Evolutionary conservation across 768 basidiomycete genomes (phyloP).

Genomic region (Suillus weaverae): DNA sequence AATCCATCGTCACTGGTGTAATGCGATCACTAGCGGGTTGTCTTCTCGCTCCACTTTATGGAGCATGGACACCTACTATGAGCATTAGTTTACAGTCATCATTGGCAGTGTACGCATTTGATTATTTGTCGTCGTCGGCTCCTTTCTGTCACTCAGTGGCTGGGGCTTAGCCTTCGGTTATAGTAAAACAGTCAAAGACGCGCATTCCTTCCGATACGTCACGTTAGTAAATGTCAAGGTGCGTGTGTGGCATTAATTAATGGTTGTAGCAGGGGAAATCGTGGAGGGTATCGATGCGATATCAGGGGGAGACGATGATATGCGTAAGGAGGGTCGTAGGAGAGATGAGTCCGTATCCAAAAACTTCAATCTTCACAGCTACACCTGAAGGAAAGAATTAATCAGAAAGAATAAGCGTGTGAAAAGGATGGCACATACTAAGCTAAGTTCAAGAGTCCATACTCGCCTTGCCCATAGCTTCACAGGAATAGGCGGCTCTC

Average conservation of each 20-base stretch:
- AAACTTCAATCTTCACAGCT: neutral
- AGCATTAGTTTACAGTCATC: neutral
- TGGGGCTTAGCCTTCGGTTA: neutral
- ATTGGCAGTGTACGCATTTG: neutral
- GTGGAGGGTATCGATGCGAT: constrained; percentile 9
- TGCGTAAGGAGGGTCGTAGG: neutral
- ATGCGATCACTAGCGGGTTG: neutral
- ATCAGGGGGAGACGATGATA: constrained; percentile 3
- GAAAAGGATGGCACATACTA: constrained; percentile 51
- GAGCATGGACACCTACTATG: neutral
- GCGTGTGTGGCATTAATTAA: constrained; percentile 10
- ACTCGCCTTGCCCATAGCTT: constrained; percentile 98
- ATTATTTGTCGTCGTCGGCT: neutral
- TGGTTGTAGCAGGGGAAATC: constrained; percentile 5
- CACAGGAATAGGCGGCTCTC: constrained; percentile 53
- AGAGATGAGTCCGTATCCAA: neutral
- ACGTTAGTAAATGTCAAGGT: constrained; percentile 7
- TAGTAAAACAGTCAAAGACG: neutral
- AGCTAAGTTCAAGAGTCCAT: constrained; percentile 95
- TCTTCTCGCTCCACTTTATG: neutral
- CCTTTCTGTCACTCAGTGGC: neutral
- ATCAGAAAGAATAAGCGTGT: neutral
- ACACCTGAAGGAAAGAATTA: neutral
- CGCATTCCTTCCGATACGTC: neutral
- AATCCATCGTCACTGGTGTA: neutral